These are phyloP conservation scores for Umbilicus rupestris DNA, from an alignment of 164 flowering plant genomes.

Conservation along the genomic window DNA sequence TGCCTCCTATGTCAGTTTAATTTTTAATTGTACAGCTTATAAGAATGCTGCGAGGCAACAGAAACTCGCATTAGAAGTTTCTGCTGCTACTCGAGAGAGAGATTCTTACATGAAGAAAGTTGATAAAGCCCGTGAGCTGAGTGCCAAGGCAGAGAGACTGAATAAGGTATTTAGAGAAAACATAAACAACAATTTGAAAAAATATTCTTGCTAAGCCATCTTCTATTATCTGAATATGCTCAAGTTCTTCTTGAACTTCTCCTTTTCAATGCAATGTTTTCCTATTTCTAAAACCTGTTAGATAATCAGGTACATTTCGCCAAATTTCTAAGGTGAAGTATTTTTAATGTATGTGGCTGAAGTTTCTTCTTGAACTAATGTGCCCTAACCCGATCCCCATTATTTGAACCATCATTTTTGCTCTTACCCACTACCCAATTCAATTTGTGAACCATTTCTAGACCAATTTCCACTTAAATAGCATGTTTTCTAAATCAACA, in stretches of 20 bases:
- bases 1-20: neutral
- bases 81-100: slow-evolving; percentile 78
- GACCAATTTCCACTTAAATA: no score
- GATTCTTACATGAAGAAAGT: slow-evolving; percentile 69
- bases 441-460: neutral
- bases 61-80: slow-evolving; percentile 62
- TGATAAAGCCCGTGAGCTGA: slow-evolving; percentile 54
- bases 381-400: neutral
- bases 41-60: slow-evolving; percentile 70
- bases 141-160: slow-evolving; percentile 48
- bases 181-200: neutral
- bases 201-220: no score
- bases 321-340: neutral
- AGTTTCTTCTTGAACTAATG: neutral
- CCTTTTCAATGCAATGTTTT: neutral
- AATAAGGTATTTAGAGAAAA: slow-evolving; percentile 40
- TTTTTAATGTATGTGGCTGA: neutral
- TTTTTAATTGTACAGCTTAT: slow-evolving; percentile 36
- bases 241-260: neutral
- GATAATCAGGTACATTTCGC: neutral
- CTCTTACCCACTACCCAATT: no score
- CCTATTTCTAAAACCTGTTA: neutral
- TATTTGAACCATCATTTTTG: no score
- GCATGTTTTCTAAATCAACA: neutral
- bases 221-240: neutral